Percentiles rank a stretch among this genome's conserved stretches.
These are phyloP conservation scores for Chaetomium sp. DNA, from an alignment of 2,329 filamentous ascomycete species.

Conservation along the genomic window DNA sequence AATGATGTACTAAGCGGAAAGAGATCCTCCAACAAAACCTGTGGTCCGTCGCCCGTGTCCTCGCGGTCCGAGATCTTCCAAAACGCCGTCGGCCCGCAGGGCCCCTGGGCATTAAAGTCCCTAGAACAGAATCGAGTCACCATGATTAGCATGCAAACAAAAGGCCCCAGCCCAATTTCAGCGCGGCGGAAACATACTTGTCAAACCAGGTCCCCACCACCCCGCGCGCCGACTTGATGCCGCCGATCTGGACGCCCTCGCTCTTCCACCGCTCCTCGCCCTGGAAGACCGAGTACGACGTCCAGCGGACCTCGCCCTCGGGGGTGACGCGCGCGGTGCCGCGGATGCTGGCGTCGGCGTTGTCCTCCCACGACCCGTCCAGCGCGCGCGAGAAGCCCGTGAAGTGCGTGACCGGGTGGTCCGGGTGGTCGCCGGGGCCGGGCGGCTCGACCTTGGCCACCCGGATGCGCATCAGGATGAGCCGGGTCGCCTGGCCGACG, in stretches of 20 bases:
- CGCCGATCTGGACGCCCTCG: slow-evolving; percentile 75
- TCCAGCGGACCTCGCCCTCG: slow-evolving; percentile 75
- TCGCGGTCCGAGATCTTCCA: slow-evolving; percentile 69
- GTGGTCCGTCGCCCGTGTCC: slow-evolving; percentile 36
- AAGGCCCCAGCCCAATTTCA: neutral
- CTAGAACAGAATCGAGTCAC: slow-evolving; percentile 43
- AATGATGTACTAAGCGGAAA: slow-evolving; percentile 31
- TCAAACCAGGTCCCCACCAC: slow-evolving; percentile 80
- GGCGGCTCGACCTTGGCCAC: slow-evolving; percentile 64
- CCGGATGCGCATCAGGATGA: slow-evolving; percentile 69
- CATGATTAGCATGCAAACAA: neutral
- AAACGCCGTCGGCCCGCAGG: slow-evolving; percentile 73
- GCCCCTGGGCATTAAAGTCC: slow-evolving; percentile 68
- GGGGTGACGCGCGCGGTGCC: slow-evolving; percentile 66
- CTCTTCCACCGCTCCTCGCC: slow-evolving; percentile 74
- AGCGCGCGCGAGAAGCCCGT: slow-evolving; percentile 62
- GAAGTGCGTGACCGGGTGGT: slow-evolving; percentile 68
- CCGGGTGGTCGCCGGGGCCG: slow-evolving; percentile 58
- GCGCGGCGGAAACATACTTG: slow-evolving; percentile 48
- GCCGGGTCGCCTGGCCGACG: slow-evolving; percentile 66
- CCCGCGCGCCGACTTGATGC: slow-evolving; percentile 63
- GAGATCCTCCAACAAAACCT: slow-evolving; percentile 37
- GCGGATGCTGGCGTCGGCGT: slow-evolving; percentile 66
- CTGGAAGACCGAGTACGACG: slow-evolving; percentile 63
- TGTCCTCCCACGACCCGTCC: slow-evolving; percentile 67